phyloP scores from a whole-genome alignment of 805 yeast species.

The Metschnikowia continentalis region DNA sequence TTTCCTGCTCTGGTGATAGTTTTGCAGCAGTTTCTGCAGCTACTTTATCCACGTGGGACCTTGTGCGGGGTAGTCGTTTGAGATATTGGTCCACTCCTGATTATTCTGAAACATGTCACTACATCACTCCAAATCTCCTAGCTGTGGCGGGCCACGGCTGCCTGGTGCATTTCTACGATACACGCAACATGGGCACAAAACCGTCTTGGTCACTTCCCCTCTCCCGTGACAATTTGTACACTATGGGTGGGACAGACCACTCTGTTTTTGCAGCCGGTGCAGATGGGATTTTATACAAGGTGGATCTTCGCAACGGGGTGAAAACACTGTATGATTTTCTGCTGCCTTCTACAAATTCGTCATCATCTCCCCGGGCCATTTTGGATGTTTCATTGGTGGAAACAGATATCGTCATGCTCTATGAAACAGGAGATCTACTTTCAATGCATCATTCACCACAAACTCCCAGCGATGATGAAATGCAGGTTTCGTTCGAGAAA shows the following conservation, averaged over 20 bases:
- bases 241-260: slow-evolving; percentile 11
- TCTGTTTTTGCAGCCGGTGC: slow-evolving; percentile 15
- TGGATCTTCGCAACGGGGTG: slow-evolving; percentile 13
- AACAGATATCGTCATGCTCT: background rate
- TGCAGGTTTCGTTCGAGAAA: background rate
- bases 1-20: slow-evolving; percentile 4
- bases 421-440: background rate
- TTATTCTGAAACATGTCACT: slow-evolving; percentile 9
- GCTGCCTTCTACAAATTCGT: background rate
- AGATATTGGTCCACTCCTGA: slow-evolving; percentile 11
- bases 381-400: background rate
- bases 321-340: background rate
- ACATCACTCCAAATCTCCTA: slow-evolving; percentile 8
- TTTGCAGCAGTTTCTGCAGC: slow-evolving; percentile 13
- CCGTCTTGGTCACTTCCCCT: slow-evolving; percentile 12
- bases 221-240: slow-evolving; percentile 15
- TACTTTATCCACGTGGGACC: slow-evolving; percentile 15
- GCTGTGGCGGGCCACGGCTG: slow-evolving; percentile 18
- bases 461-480: background rate
- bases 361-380: background rate
- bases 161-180: slow-evolving; percentile 14
- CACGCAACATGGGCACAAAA: slow-evolving; percentile 2
- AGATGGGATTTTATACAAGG: slow-evolving; percentile 14
- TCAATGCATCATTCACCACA: background rate
- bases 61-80: slow-evolving; percentile 9